Conservation (phyloP, 768 basidiomycete genomes). For the Hypholoma fasciculare region DNA sequence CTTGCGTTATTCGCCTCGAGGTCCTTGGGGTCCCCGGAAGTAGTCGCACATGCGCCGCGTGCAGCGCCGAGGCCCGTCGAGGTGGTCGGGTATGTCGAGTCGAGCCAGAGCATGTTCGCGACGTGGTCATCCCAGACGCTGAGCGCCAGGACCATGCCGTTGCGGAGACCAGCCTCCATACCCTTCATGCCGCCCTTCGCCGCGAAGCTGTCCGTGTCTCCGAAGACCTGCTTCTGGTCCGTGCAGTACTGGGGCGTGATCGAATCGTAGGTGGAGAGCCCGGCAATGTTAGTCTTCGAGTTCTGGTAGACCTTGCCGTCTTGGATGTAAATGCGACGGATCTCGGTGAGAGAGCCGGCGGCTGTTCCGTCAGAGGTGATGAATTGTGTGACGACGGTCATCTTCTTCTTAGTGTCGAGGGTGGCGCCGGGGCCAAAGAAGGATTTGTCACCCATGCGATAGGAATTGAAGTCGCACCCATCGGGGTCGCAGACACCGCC, state of each 20-base stretch:
- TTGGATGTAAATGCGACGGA: constrained; percentile 57
- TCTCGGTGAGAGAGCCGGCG: constrained; percentile 49
- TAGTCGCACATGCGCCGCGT: constrained; percentile 49
- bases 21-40: constrained; percentile 42
- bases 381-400: constrained; percentile 64
- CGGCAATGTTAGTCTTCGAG: constrained; percentile 46
- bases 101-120: constrained; percentile 59
- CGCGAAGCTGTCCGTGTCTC: constrained; percentile 42
- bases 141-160: constrained; percentile 51
- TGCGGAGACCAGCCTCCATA: constrained; percentile 33
- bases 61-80: constrained; percentile 39
- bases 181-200: constrained; percentile 39
- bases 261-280: constrained; percentile 35
- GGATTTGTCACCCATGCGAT: constrained; percentile 45
- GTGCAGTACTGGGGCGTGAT: constrained; percentile 50
- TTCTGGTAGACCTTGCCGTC: constrained; percentile 52
- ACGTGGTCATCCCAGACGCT: constrained; percentile 56
- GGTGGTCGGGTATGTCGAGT: constrained; percentile 45
- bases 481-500: constrained; percentile 51
- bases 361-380: constrained; percentile 44
- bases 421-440: constrained; percentile 49
- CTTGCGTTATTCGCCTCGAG: constrained; percentile 38
- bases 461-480: constrained; percentile 66
- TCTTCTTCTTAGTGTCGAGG: constrained; percentile 48
- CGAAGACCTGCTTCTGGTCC: constrained; percentile 43